These are phyloP conservation scores for Aureoboletus auriporus DNA, from an alignment of 768 basidiomycete genomes.

Conservation along the genomic window DNA sequence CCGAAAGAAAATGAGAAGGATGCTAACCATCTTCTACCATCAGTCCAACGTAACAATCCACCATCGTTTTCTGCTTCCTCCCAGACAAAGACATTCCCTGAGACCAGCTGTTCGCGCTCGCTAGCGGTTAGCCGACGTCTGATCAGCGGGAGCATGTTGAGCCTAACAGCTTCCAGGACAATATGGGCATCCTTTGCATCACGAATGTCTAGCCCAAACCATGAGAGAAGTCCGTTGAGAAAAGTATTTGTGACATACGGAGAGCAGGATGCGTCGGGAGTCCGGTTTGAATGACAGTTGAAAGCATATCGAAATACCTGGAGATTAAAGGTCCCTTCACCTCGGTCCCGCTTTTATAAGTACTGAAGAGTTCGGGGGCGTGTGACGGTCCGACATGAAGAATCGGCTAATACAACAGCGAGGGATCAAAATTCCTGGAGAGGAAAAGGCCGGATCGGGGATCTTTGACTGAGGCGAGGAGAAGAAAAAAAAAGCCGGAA, in stretches of 20 bases:
- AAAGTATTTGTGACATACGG: slow-evolving; percentile 18
- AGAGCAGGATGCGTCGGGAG: slow-evolving; percentile 29
- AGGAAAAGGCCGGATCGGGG: slow-evolving; percentile 19
- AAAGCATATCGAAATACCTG: slow-evolving; percentile 7
- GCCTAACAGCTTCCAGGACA: slow-evolving; percentile 72
- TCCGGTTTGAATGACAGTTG: slow-evolving; percentile 18
- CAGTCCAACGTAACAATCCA: slow-evolving; percentile 70
- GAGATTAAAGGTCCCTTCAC: slow-evolving; percentile 5
- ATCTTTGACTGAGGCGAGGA: slow-evolving; percentile 15
- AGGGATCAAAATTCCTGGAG: slow-evolving; percentile 11
- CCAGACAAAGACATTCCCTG: slow-evolving; percentile 83
- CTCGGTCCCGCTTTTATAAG: slow-evolving; percentile 22
- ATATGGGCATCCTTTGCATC: slow-evolving; percentile 78
- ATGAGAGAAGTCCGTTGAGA: neutral
- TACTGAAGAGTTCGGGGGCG: slow-evolving; percentile 7
- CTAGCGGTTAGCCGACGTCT: slow-evolving; percentile 63
- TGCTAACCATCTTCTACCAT: slow-evolving; percentile 69
- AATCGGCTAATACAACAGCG: slow-evolving; percentile 15
- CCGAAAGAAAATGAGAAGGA: neutral
- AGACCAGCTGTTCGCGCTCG: slow-evolving; percentile 64
- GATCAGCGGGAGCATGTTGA: slow-evolving; percentile 65
- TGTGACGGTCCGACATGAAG: slow-evolving; percentile 15
- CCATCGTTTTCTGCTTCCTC: slow-evolving; percentile 78
- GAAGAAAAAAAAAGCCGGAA: slow-evolving; percentile 13
- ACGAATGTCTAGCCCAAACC: slow-evolving; percentile 52